Percentiles rank a stretch among this genome's conserved stretches.
Evolutionary conservation across 192 early-diverging fungal species (phyloP).

Genomic region (Umbelopsis vinacea): DNA sequence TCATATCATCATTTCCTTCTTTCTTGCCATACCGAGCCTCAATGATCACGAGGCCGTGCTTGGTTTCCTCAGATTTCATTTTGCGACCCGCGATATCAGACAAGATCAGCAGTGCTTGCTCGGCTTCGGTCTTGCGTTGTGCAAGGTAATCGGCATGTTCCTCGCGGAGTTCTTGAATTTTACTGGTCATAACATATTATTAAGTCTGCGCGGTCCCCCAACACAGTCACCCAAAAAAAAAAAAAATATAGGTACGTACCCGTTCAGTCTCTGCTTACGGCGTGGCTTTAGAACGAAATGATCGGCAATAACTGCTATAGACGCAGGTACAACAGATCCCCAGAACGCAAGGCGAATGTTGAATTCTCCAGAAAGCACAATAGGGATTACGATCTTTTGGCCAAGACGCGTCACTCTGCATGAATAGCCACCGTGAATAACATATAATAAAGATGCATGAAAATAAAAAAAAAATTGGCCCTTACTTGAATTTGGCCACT

Average conservation of each 20-base stretch:
- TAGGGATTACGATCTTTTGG: conserved; percentile 68
- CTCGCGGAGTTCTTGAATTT: conserved; percentile 60
- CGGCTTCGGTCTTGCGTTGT: conserved; percentile 75
- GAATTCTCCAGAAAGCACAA: conserved; percentile 63
- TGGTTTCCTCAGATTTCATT: conserved; percentile 64
- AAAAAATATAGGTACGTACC: conserved; percentile 38
- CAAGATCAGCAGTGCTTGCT: conserved; percentile 78
- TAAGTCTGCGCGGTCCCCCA: background rate
- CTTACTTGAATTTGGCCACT: conserved; percentile 57
- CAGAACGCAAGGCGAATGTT: conserved; percentile 57
- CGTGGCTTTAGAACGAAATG: conserved; percentile 64
- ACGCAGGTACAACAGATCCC: conserved; percentile 58
- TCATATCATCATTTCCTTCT: conserved; percentile 37
- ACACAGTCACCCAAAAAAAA: background rate
- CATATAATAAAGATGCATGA: too few species aligned
- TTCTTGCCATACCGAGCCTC: conserved; percentile 85
- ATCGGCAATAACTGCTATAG: conserved; percentile 57
- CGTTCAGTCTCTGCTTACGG: conserved; percentile 50
- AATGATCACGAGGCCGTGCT: conserved; percentile 80
- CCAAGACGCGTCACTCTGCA: conserved; percentile 65
- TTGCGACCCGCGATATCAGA: conserved; percentile 69
- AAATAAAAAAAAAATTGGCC: background rate
- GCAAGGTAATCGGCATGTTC: conserved; percentile 66
- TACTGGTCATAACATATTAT: conserved; percentile 37
- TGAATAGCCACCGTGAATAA: too few species aligned